phyloP scores from a whole-genome alignment of 768 basidiomycete genomes.

The Chalciporus piperatus region DNA sequence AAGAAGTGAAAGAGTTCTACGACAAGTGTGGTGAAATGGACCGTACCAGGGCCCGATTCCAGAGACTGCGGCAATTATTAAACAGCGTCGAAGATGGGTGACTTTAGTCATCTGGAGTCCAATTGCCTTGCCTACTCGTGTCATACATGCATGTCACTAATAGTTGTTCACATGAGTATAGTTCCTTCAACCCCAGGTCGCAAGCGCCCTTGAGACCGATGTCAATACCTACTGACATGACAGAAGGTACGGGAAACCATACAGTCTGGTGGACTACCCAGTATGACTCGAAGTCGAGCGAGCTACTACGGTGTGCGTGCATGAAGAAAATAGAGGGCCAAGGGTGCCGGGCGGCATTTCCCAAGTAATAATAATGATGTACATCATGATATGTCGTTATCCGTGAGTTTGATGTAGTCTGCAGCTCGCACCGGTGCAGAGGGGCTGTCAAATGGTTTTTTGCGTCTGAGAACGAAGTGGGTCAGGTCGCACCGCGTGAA shows the following conservation, averaged over 20 bases:
- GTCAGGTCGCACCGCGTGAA: conserved; percentile 2
- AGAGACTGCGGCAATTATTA: conserved; percentile 56
- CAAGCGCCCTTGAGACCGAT: no score
- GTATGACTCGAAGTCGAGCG: no score
- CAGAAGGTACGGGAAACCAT: no score
- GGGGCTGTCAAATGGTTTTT: conserved; percentile 76
- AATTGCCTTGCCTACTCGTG: background rate
- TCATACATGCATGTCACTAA: background rate
- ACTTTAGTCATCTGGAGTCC: conserved; percentile 7
- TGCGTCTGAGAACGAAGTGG: conserved; percentile 47
- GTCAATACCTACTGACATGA: no score
- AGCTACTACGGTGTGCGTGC: no score
- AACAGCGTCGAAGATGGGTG: conserved; percentile 24
- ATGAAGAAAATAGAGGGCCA: no score
- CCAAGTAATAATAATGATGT: background rate
- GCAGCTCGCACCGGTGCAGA: conserved; percentile 74
- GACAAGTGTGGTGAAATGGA: conserved; percentile 71
- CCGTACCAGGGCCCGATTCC: conserved; percentile 61
- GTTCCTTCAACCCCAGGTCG: no score
- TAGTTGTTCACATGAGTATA: background rate
- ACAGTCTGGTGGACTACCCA: no score
- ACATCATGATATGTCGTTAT: conserved; percentile 48
- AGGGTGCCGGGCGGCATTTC: background rate
- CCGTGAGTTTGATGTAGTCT: conserved; percentile 63
- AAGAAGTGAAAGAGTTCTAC: conserved; percentile 78